Conservation (phyloP, 805 yeast genomes). For the Yarrowia bubula region DNA sequence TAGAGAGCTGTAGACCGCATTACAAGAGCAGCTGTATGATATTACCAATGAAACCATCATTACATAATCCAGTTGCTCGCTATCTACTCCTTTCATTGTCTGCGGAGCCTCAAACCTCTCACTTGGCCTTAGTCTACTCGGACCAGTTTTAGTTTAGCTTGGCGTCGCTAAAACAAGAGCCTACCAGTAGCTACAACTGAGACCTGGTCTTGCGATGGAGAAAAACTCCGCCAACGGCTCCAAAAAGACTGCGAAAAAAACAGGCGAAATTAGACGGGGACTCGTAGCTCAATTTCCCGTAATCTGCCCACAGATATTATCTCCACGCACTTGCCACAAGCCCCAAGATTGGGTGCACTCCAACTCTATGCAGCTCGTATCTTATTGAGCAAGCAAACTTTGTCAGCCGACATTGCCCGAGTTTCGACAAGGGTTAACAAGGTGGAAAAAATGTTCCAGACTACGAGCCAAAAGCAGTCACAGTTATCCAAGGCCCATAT, state of each 20-base stretch:
- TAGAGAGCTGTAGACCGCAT: too few species aligned
- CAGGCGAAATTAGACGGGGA: too few species aligned
- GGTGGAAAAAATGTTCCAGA: background rate
- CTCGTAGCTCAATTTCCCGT: too few species aligned
- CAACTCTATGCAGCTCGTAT: conserved; percentile 23
- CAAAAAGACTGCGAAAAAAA: too few species aligned
- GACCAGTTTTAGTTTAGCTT: conserved; percentile 12
- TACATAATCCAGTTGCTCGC: background rate
- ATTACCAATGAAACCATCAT: background rate
- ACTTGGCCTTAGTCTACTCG: conserved; percentile 7
- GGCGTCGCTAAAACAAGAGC: background rate
- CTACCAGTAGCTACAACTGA: background rate
- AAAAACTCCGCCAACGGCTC: too few species aligned
- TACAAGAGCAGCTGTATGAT: too few species aligned
- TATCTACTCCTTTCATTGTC: background rate
- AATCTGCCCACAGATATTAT: background rate
- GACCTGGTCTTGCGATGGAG: background rate
- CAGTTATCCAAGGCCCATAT: background rate
- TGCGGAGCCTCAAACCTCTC: background rate
- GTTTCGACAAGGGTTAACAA: background rate
- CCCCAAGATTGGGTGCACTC: background rate
- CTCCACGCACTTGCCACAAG: background rate
- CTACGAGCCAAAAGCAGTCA: background rate
- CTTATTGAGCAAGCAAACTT: conserved; percentile 18
- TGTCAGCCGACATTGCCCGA: conserved; percentile 16